Evolutionary conservation across 208 protist genomes (phyloP).

Genomic region (Trypanosoma scelopori): DNA sequence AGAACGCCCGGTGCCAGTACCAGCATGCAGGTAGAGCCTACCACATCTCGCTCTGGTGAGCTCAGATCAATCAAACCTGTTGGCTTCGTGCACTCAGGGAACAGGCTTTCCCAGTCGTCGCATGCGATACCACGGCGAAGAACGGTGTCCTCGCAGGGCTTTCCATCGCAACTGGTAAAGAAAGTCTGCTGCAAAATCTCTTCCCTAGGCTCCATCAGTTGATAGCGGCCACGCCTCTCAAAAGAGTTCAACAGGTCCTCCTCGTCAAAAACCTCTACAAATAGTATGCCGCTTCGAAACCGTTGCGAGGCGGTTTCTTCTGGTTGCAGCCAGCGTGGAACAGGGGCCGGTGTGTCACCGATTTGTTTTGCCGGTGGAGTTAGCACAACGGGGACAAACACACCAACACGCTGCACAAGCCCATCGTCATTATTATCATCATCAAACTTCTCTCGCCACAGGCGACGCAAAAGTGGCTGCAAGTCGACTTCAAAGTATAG

Average conservation of each 20-base stretch:
- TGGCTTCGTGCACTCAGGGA: slow-evolving; percentile 30
- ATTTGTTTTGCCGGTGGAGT: background rate
- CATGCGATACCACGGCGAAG: slow-evolving; percentile 37
- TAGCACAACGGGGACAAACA: slow-evolving; percentile 41
- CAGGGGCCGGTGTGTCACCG: background rate
- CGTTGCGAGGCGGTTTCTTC: slow-evolving; percentile 7
- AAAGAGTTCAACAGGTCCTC: slow-evolving; percentile 46
- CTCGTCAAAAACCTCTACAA: slow-evolving; percentile 61
- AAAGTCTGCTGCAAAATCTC: slow-evolving; percentile 29
- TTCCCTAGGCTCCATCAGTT: slow-evolving; percentile 44
- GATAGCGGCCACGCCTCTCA: slow-evolving; percentile 36
- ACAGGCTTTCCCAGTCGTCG: slow-evolving; percentile 34
- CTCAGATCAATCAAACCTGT: slow-evolving; percentile 28
- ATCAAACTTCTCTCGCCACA: slow-evolving; percentile 36
- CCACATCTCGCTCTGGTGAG: background rate
- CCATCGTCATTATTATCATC: background rate
- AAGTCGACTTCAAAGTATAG: slow-evolving; percentile 80
- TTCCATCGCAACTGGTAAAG: slow-evolving; percentile 9
- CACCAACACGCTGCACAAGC: slow-evolving; percentile 19
- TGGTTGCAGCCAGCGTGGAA: slow-evolving; percentile 2
- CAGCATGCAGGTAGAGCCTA: slow-evolving; percentile 22
- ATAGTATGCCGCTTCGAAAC: slow-evolving; percentile 49
- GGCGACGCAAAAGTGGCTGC: slow-evolving; percentile 43
- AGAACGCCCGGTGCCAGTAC: slow-evolving; percentile 72
- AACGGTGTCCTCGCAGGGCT: background rate